Evolutionary conservation across 805 yeast genomes (phyloP).

Genomic region (Candida sithepensis): DNA sequence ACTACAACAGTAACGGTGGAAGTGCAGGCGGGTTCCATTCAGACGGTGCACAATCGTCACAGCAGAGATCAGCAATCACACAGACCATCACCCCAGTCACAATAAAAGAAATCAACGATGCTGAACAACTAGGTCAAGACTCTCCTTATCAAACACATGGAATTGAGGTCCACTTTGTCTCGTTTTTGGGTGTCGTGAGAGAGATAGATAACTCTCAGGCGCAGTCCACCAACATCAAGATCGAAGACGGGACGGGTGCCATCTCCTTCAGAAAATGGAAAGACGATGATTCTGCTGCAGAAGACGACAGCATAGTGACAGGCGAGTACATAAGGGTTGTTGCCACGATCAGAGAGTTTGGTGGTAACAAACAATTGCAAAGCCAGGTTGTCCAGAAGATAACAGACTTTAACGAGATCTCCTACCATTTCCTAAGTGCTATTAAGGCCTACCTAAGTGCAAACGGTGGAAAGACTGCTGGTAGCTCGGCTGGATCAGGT

Average conservation of each 20-base stretch:
- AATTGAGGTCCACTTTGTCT: constrained; percentile 58
- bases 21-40: constrained; percentile 32
- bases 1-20: constrained; percentile 17
- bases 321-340: constrained; percentile 61
- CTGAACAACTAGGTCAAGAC: constrained; percentile 60
- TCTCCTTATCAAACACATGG: constrained; percentile 60
- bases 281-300: constrained; percentile 32
- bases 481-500: constrained; percentile 12
- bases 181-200: constrained; percentile 69
- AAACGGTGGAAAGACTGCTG: constrained; percentile 38
- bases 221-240: constrained; percentile 49
- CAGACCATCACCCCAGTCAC: constrained; percentile 61
- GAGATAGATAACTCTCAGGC: constrained; percentile 54
- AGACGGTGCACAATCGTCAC: constrained; percentile 18
- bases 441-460: constrained; percentile 53
- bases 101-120: constrained; percentile 64
- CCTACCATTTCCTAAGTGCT: constrained; percentile 65
- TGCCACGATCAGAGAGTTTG: constrained; percentile 56
- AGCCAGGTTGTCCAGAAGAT: constrained; percentile 57
- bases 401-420: constrained; percentile 61
- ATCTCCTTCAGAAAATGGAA: constrained; percentile 66
- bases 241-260: constrained; percentile 80
- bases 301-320: constrained; percentile 32
- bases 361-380: constrained; percentile 61
- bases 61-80: constrained; percentile 26